Conservation (phyloP, 805 yeast species). For the Lipomyces mesembrius region DNA sequence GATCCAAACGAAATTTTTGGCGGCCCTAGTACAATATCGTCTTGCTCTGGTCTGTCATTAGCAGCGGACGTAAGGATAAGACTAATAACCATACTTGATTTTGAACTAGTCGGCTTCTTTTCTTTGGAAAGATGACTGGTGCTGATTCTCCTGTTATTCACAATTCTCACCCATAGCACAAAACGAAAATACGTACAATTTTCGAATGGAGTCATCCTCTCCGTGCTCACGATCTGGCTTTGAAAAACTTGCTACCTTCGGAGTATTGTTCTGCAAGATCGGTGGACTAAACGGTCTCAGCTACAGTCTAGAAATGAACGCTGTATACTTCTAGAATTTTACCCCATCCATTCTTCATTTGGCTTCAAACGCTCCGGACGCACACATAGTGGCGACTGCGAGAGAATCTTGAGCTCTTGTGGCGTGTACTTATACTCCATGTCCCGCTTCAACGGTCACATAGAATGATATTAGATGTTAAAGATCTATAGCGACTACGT, state of each 20-base stretch:
- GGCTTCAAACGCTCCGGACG: slow-evolving; percentile 24
- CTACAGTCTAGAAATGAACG: not conserved
- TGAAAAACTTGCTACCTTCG: not conserved
- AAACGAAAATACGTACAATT: not conserved
- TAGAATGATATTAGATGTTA: not conserved
- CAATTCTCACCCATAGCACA: not conserved
- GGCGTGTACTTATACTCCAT: slow-evolving; percentile 15
- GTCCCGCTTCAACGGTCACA: slow-evolving; percentile 12
- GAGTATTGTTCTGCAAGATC: not conserved
- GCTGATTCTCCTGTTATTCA: not conserved
- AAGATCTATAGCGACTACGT: not conserved
- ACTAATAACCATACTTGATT: not conserved
- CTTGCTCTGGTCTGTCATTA: slow-evolving; percentile 10
- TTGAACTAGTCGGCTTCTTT: not conserved
- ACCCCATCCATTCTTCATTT: slow-evolving; percentile 26
- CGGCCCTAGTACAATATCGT: slow-evolving; percentile 32
- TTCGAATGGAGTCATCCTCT: slow-evolving; percentile 1
- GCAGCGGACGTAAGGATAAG: not conserved
- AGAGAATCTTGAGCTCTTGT: slow-evolving; percentile 24
- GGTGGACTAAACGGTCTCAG: not conserved
- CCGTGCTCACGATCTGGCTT: slow-evolving; percentile 5
- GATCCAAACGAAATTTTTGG: slow-evolving; percentile 34
- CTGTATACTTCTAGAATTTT: not conserved
- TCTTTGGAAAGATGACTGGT: not conserved
- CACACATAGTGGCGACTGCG: slow-evolving; percentile 28